A percentile compares a stretch with the other conserved stretches of the same genome.
Conservation (phyloP, 441 rosid species). For the Kokia cookei region DNA sequence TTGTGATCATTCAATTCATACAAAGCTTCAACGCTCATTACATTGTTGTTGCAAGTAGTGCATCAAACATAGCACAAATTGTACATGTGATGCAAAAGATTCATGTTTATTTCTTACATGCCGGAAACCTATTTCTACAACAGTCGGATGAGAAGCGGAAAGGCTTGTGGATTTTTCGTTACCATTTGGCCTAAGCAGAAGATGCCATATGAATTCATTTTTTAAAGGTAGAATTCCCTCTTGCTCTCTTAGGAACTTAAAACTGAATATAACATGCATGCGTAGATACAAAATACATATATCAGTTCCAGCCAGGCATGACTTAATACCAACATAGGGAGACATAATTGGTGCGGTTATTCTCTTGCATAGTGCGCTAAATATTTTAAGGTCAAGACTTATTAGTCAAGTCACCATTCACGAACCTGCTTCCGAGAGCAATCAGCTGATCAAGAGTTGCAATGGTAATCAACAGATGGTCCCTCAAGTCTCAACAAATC, state of each 20-base stretch:
- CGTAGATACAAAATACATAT: background rate
- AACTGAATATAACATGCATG: background rate
- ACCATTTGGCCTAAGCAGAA: background rate
- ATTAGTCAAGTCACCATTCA: slow-evolving; percentile 15
- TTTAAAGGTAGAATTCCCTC: background rate
- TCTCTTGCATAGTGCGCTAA: background rate
- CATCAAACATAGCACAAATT: background rate
- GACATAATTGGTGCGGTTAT: background rate
- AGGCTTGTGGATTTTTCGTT: background rate
- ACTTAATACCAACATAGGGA: background rate
- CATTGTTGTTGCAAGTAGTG: slow-evolving; percentile 5
- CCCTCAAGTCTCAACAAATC: slow-evolving; percentile 73
- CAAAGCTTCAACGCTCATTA: background rate
- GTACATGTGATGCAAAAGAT: background rate
- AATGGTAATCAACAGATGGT: slow-evolving; percentile 87
- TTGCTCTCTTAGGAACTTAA: background rate
- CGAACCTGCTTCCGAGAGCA: slow-evolving; percentile 93
- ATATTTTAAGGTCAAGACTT: background rate
- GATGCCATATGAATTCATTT: background rate
- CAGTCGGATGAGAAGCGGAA: background rate
- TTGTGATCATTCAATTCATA: background rate
- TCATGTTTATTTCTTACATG: background rate
- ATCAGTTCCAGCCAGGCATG: background rate
- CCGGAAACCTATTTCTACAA: background rate
- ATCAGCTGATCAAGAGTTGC: slow-evolving; percentile 96